Evolutionary conservation across 148 eudicot genomes (phyloP), one percentile per base, ranked within the genome.

Genomic region (Cornus controversa): DNA sequence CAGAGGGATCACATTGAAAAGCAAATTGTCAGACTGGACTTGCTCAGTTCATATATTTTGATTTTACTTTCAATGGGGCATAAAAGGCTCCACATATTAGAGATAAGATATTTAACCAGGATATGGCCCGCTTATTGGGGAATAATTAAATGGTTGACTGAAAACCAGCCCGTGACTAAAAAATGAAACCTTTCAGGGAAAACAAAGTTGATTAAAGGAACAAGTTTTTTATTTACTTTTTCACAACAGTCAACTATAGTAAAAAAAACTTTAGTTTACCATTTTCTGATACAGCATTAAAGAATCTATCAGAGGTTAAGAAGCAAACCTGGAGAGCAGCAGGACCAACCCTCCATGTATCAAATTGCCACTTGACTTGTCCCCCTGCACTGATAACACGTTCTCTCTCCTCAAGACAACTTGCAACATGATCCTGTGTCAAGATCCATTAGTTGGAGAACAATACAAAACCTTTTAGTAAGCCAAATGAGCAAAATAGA

Each of bases 291-390:
- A 8, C 26, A 62, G 81, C 18, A 69, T 63, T 26, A 54, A 65
- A 64, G 31, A 78, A n/a, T 67, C 13, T 24, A 67, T 25, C 5
- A 23, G 23, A 36, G 57, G 29, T 23, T 31, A 36, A 73, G 72
- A 79, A 42, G 42, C 63, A 54, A 82, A 94, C 99, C 98, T 96
- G 98, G 68, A 96, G 93, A 84, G 95, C 98, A 62, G 98, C 93
- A 23, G 83, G 80, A 78, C 99, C 99, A 81, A 96, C 93, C 90
- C 99, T 91, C 99, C 98, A 96, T 16, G 97, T 92, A 77, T 96
- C 99, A 37, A 93, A 82, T 85, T 82, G 91, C 97, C 94, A 96
- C 86, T 88, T 84, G 73, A 96, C 98, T 77, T 87, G 80, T 66
- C 95, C 98, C 27, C 99, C 95, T 16, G 86, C 84, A 76, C 78